Base-by-base conservation (phyloP, 1,284 basidiomycete species). In the Rugosomyces carneus region DNA sequence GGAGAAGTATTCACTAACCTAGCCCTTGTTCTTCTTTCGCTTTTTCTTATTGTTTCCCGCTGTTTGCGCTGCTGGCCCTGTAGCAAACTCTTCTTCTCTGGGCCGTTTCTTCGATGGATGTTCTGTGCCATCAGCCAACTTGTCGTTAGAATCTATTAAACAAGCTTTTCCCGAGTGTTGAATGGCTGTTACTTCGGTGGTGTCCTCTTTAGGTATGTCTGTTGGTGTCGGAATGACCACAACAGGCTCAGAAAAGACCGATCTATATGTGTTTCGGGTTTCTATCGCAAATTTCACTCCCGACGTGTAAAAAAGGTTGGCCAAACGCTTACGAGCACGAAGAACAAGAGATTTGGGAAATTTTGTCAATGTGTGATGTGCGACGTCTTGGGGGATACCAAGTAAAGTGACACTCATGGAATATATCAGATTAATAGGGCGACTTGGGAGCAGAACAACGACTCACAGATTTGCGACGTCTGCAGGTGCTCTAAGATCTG, bases 381-480 rank as follows among this genome's bases (percentile, higher is more conserved):
- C 80, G 11, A 71, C 62, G 56, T 88, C 76, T 58, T 83, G 81
- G 0, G 81, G 64, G 18, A 89, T 60, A 3, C 80, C 85, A 6
- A 89, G 70, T 2, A 90, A 57, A 0, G 79, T 71, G 8, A 85
- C 74, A 23, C 86, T 85, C 39, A 2, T 37, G 57, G 45, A 20
- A 38, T 13, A 34, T 38, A 37, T 41, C 21, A 39, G 42, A 11
- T 37, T 32, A n/a, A 29, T 32, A 13, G 15, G n/a, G 23, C 23
- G 10, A 7, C 13, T 10, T 7, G 16, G 26, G 42, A 16, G 37
- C 23, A 24, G 26, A 26, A 6, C 13, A 21, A 32, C 3, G 11
- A 68, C 79, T 56, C 54, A 89, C 88, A 91, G 55, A 57, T 91
- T 91, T 20, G 72, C 76, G 4, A 88, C 69, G 59, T 91, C 88